Conservation (phyloP, 768 basidiomycete species). For the Scleroderma bovista region DNA sequence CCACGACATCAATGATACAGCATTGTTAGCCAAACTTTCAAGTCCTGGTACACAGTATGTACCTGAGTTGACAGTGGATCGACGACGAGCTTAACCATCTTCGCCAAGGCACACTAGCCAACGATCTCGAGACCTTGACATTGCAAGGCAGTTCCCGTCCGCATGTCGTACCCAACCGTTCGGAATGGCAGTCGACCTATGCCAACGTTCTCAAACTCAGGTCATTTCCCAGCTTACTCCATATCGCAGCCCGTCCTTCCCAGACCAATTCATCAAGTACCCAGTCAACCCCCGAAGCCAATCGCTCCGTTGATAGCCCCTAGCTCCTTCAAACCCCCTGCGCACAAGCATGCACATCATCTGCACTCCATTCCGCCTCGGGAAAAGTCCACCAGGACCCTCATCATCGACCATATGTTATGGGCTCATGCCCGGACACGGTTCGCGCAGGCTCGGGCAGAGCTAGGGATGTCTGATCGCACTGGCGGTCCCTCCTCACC, state of each 20-base stretch:
- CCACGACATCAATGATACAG: too few species aligned
- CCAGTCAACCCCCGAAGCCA: conserved; percentile 10
- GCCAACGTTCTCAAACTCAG: conserved; percentile 13
- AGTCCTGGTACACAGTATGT: too few species aligned
- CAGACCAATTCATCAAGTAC: conserved; percentile 5
- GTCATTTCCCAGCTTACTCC: conserved; percentile 15
- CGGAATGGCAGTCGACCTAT: conserved; percentile 8
- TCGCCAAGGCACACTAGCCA: not conserved
- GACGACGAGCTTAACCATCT: not conserved
- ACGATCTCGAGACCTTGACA: not conserved
- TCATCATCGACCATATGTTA: conserved; percentile 84
- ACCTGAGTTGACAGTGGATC: not conserved
- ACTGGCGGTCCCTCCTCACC: conserved; percentile 61
- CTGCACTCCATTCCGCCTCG: conserved; percentile 80
- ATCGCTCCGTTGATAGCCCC: not conserved
- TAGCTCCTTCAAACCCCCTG: conserved; percentile 54
- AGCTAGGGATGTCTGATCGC: conserved; percentile 81
- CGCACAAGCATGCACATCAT: conserved; percentile 86
- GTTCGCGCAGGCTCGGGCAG: conserved; percentile 78
- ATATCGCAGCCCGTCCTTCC: conserved; percentile 7
- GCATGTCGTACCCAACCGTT: conserved; percentile 30
- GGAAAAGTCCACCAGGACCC: conserved; percentile 83
- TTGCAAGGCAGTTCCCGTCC: not conserved
- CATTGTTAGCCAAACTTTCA: too few species aligned
- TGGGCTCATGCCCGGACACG: conserved; percentile 81